Evolutionary conservation across 2,329 filamentous ascomycete species (phyloP).

Genomic region (Fusarium algeriense): DNA sequence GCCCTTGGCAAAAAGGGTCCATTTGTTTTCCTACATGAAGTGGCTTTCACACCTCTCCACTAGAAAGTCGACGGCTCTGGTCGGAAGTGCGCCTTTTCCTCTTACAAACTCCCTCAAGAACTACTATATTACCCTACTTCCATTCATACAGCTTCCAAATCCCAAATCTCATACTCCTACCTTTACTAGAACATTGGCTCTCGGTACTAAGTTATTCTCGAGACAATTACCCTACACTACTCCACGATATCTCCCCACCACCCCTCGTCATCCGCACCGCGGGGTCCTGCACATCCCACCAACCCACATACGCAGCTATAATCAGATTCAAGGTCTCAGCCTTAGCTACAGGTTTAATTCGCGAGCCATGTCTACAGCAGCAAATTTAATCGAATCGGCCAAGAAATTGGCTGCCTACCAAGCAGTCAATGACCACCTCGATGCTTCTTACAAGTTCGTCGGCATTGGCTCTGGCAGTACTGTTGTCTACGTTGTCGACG

Average conservation of each 20-base stretch:
- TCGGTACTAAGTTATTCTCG: background rate
- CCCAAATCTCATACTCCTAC: background rate
- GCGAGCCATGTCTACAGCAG: conserved; percentile 54
- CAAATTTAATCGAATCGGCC: conserved; percentile 72
- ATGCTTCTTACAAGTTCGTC: conserved; percentile 70
- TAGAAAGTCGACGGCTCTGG: conserved; percentile 9
- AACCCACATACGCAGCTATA: conserved; percentile 25
- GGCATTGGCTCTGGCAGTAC: conserved; percentile 87
- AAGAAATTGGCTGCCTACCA: conserved; percentile 81
- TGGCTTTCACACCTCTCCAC: conserved; percentile 31
- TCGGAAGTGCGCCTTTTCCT: conserved; percentile 17
- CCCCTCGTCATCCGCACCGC: conserved; percentile 31
- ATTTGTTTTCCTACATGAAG: conserved; percentile 24
- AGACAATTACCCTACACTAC: conserved; percentile 34
- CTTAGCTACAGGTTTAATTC: conserved; percentile 12
- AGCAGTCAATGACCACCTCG: conserved; percentile 80
- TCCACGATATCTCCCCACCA: conserved; percentile 27
- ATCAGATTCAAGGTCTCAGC: conserved; percentile 32
- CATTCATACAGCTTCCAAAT: background rate
- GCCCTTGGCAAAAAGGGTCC: conserved; percentile 7
- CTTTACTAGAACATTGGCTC: background rate
- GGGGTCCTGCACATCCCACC: conserved; percentile 35
- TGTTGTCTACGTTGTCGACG: conserved; percentile 87
- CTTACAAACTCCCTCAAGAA: background rate
- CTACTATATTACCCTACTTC: background rate